Conservation (phyloP, 495 filamentous ascomycete genomes). For the Saxispiralis lemnorum region DNA sequence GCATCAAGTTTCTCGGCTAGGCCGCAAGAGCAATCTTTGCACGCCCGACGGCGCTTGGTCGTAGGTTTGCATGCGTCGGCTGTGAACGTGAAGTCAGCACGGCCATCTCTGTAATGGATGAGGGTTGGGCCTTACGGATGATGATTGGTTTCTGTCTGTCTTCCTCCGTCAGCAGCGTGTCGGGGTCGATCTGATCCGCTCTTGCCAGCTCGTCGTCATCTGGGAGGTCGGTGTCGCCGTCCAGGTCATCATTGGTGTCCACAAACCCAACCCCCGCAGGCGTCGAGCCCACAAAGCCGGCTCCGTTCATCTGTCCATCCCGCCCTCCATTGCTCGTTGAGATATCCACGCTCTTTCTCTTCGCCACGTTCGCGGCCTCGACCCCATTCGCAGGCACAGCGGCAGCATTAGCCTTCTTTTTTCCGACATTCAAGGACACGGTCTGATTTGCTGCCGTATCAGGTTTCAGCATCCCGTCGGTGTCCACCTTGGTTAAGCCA, state of each 20-base stretch:
- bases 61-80: constrained; percentile 17
- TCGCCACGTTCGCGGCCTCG: constrained; percentile 20
- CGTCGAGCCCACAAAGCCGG: constrained; percentile 20
- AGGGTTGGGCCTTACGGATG: constrained; percentile 48
- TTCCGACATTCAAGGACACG: constrained; percentile 57
- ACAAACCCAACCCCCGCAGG: constrained; percentile 54
- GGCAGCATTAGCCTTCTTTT: constrained; percentile 37
- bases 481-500: constrained; percentile 46
- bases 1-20: constrained; percentile 60
- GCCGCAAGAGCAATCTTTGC: constrained; percentile 96
- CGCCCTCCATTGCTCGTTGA: neutral
- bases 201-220: constrained; percentile 12
- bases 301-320: constrained; percentile 15
- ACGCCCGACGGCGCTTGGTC: constrained; percentile 71
- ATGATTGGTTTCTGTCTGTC: constrained; percentile 55
- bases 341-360: constrained; percentile 28
- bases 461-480: constrained; percentile 53
- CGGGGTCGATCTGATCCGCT: constrained; percentile 70
- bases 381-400: constrained; percentile 20
- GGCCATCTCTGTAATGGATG: neutral
- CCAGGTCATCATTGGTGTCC: constrained; percentile 54
- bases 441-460: constrained; percentile 41
- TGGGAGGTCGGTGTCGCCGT: constrained; percentile 18
- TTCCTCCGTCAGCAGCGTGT: constrained; percentile 65
- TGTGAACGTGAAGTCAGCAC: constrained; percentile 5